Evolutionary conservation across 2,329 filamentous ascomycete species (phyloP).

Genomic region (Hypoxylon sp.): DNA sequence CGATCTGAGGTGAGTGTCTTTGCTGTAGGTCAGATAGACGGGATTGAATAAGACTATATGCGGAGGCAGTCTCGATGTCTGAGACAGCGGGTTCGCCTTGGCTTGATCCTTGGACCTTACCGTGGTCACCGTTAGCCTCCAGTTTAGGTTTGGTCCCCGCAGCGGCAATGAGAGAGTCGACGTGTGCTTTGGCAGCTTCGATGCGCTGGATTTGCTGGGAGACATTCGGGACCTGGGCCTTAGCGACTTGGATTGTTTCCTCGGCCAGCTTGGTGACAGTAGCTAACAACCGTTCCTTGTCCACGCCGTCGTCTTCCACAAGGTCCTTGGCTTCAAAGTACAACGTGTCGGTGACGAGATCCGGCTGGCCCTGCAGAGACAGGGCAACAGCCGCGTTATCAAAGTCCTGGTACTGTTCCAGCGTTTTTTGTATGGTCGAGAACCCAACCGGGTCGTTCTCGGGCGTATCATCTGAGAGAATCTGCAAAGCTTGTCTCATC

Average conservation of each 20-base stretch:
- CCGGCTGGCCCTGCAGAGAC: not conserved
- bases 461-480: constrained; percentile 35
- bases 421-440: constrained; percentile 12
- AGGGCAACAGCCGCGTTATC: constrained; percentile 5
- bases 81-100: not conserved
- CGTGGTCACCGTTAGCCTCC: not conserved
- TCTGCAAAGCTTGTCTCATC: constrained; percentile 31
- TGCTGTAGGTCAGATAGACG: not conserved
- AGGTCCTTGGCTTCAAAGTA: constrained; percentile 5
- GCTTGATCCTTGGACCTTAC: not conserved
- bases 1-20: constrained; percentile 1
- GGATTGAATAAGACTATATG: not conserved
- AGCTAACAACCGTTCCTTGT: constrained; percentile 3
- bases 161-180: constrained; percentile 33
- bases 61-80: not conserved
- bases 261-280: constrained; percentile 1
- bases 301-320: not conserved
- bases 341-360: constrained; percentile 9
- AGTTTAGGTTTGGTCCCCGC: not conserved
- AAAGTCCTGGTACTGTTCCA: constrained; percentile 20
- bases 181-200: constrained; percentile 33
- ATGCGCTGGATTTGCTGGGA: constrained; percentile 40
- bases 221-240: constrained; percentile 25
- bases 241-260: constrained; percentile 17
- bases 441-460: constrained; percentile 39